These are phyloP conservation scores for Croton laevigatus DNA, from an alignment of 441 rosid species.

Conservation along the genomic window DNA sequence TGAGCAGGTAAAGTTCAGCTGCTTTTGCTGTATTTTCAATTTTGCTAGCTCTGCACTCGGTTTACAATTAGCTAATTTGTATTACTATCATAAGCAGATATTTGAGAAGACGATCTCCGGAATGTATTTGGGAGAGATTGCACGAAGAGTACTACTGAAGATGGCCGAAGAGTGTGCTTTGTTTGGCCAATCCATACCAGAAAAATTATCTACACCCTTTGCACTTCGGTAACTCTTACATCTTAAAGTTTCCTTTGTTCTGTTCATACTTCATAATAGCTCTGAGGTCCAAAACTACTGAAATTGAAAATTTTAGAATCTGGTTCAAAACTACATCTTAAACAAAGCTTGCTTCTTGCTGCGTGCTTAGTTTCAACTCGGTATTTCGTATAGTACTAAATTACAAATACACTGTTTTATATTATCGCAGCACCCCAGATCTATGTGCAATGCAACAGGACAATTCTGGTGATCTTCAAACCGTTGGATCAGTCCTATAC, in stretches of 20 bases:
- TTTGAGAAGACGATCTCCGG: slow-evolving; percentile 93
- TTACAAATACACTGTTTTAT: neutral
- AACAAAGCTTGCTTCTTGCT: neutral
- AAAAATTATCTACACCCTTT: slow-evolving; percentile 52
- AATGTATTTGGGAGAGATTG: slow-evolving; percentile 93
- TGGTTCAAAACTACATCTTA: neutral
- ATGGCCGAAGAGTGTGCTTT: slow-evolving; percentile 63
- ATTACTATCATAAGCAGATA: slow-evolving; percentile 43
- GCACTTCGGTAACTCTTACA: slow-evolving; percentile 43
- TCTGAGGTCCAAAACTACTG: neutral
- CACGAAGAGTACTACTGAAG: slow-evolving; percentile 49
- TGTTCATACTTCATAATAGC: neutral
- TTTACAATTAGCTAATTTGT: slow-evolving; percentile 5
- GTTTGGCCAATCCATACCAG: slow-evolving; percentile 48
- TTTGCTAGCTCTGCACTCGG: neutral
- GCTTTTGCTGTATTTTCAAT: neutral
- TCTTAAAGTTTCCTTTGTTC: neutral
- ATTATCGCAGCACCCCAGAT: slow-evolving; percentile 55
- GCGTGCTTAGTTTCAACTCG: neutral
- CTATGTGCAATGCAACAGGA: slow-evolving; percentile 73
- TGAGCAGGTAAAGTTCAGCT: slow-evolving; percentile 61
- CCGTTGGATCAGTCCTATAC: slow-evolving; percentile 59
- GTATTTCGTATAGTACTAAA: neutral
- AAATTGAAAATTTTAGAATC: neutral
- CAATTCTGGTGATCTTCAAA: slow-evolving; percentile 54